A percentile compares a stretch with the other conserved stretches of the same genome.
phyloP scores from a whole-genome alignment of 352 stramenopile species.

The Phytophthora megakarya region DNA sequence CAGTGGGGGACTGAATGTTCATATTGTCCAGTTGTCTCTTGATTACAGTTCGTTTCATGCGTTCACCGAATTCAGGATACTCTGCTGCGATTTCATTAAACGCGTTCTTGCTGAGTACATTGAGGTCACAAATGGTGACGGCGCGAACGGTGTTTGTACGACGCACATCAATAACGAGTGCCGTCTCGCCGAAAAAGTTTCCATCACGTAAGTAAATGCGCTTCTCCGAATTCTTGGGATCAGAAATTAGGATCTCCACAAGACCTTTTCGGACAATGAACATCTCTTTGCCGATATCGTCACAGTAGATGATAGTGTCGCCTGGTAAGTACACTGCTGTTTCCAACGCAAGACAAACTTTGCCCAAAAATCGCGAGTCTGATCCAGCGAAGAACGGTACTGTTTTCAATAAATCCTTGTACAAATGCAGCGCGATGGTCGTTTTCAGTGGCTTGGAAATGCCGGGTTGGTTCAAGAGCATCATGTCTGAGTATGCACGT shows the following conservation, averaged over 20 bases:
- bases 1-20: conserved; percentile 74
- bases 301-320: conserved; percentile 82
- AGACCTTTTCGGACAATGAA: conserved; percentile 87
- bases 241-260: conserved; percentile 75
- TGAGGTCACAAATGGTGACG: conserved; percentile 82
- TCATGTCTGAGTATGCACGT: conserved; percentile 88
- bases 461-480: conserved; percentile 74
- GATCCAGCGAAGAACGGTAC: conserved; percentile 83
- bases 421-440: conserved; percentile 78
- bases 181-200: conserved; percentile 81
- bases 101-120: conserved; percentile 74
- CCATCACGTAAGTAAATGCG: conserved; percentile 76
- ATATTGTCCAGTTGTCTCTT: conserved; percentile 85
- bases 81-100: conserved; percentile 86
- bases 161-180: conserved; percentile 79
- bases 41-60: conserved; percentile 84
- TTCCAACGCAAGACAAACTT: conserved; percentile 77
- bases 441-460: conserved; percentile 81
- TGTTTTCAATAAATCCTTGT: conserved; percentile 81
- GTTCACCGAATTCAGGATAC: conserved; percentile 79
- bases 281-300: conserved; percentile 87
- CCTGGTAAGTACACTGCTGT: conserved; percentile 79
- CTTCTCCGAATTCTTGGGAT: conserved; percentile 53
- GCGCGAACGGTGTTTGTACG: conserved; percentile 78
- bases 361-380: conserved; percentile 74